A percentile compares a stretch with the other conserved stretches of the same genome.
Conservation (phyloP, 495 filamentous ascomycete genomes). For the Penicillium simplicissimum region DNA sequence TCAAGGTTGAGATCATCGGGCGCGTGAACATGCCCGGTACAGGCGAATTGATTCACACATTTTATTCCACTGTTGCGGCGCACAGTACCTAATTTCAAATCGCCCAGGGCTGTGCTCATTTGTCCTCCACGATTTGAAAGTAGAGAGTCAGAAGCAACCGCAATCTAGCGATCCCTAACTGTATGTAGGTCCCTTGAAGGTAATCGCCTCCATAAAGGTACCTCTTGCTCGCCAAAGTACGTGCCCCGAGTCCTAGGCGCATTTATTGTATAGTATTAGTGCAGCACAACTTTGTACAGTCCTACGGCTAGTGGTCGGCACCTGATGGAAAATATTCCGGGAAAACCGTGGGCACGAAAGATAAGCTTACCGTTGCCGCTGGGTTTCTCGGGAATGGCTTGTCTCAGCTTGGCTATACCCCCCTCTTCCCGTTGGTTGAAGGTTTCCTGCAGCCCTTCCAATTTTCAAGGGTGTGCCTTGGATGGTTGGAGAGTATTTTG, state of each 20-base stretch:
- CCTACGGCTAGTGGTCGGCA: background rate
- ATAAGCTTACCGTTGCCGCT: constrained; percentile 17
- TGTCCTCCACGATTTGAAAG: too few relatives aligned
- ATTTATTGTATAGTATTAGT: background rate
- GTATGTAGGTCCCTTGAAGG: background rate
- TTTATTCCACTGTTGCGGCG: too few relatives aligned
- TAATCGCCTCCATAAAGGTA: background rate
- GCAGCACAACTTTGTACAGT: too few relatives aligned
- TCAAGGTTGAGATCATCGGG: too few relatives aligned
- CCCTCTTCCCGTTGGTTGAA: too few relatives aligned
- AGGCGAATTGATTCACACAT: too few relatives aligned
- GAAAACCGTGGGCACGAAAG: background rate
- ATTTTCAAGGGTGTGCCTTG: constrained; percentile 15
- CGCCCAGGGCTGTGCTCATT: background rate
- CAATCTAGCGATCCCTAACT: background rate
- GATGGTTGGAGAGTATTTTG: constrained; percentile 6
- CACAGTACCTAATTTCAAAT: background rate
- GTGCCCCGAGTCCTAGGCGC: too few relatives aligned
- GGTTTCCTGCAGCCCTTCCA: constrained; percentile 16
- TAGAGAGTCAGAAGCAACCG: background rate
- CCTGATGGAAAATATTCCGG: background rate
- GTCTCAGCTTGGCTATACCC: constrained; percentile 23
- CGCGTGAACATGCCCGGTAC: too few relatives aligned
- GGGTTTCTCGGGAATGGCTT: constrained; percentile 5
- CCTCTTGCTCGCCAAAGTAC: background rate